These are phyloP conservation scores for Gossypium anomalum DNA, from an alignment of 345 rosid genomes.

Conservation along the genomic window DNA sequence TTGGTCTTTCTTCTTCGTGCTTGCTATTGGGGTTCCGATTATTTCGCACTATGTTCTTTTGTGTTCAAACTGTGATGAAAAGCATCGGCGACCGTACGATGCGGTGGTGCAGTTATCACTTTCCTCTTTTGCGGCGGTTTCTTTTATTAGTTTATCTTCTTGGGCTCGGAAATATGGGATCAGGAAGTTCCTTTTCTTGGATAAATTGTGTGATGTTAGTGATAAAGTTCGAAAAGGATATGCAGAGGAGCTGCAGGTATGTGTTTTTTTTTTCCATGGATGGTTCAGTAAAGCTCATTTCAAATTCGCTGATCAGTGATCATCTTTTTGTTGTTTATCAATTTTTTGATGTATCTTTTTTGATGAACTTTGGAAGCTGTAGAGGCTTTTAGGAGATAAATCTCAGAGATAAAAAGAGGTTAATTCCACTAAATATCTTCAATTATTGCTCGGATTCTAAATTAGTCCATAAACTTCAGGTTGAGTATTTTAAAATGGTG, in stretches of 20 bases:
- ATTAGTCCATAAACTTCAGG: too few relatives aligned
- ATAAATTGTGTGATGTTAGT: conserved; percentile 52
- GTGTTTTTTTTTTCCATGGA: not conserved
- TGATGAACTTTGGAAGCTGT: not conserved
- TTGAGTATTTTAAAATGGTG: too few relatives aligned
- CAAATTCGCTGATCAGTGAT: not conserved
- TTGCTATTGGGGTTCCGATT: conserved; percentile 54
- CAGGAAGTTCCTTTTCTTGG: conserved; percentile 62
- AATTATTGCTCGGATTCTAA: too few relatives aligned
- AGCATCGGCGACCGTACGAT: conserved; percentile 77
- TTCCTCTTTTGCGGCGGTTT: conserved; percentile 60
- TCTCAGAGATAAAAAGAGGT: too few relatives aligned
- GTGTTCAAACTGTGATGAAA: conserved; percentile 58
- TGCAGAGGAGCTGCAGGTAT: conserved; percentile 59
- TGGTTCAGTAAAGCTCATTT: not conserved
- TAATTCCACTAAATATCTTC: too few relatives aligned
- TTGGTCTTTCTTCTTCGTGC: conserved; percentile 65
- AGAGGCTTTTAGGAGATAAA: too few relatives aligned
- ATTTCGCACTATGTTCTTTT: conserved; percentile 63
- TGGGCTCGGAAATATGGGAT: conserved; percentile 80
- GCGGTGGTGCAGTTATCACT: conserved; percentile 65
- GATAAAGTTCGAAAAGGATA: conserved; percentile 53
- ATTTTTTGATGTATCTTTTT: not conserved
- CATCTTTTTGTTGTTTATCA: not conserved
- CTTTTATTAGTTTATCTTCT: conserved; percentile 51